Evolutionary conservation across 768 basidiomycete genomes (phyloP), one percentile per base, ranked within the genome.

Genomic region (Naganishia randhawae): DNA sequence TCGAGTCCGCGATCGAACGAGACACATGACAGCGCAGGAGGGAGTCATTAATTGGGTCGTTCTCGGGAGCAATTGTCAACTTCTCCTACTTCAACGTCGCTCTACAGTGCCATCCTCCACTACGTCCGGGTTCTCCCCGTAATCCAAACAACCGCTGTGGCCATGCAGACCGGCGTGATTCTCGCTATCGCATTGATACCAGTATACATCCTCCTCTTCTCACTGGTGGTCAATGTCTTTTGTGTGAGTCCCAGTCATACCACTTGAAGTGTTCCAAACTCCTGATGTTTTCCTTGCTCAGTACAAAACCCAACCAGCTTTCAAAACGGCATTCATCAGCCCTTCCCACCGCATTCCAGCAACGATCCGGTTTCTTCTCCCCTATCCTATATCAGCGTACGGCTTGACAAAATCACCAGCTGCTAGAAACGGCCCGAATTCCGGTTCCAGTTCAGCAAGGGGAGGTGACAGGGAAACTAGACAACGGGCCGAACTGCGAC

Each of bases 151-250:
- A n/a, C 11, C 25, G 25, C 45, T 1, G 45, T 22, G n/a, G n/a
- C 29, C 13, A 51, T 64, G 45, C 63, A 51, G 35, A 50, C 63
- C 17, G 45, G 50, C n/a, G 50, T 51, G 8, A 66, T 51, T 33
- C 50, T 66, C 31, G 65, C 65, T 41, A 39, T 66, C 37, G 50
- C 50, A 29, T 29, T 66, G 17, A 53, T 66, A 37, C 65, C 65
- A n/a, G 65, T 31, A 19, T 66, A 66, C 33, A 41, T 66, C 65
- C 19, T 66, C 33, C 13, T 66, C 5, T 33, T 66, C n/a, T 66
- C 50, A 2, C 25, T 54, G 22, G 10, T 45, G 11, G 35, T 42
- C 52, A 66, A 53, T 31, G 22, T 52, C 13, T 33, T 66, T 17
- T 35, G 39, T 11, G 65, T 66, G 19, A 66, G 65, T 42, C 22